Percentiles rank a stretch among this genome's conserved stretches.
These are phyloP conservation scores for Claviceps maximensis DNA, from an alignment of 2,329 filamentous ascomycete species.

Conservation along the genomic window DNA sequence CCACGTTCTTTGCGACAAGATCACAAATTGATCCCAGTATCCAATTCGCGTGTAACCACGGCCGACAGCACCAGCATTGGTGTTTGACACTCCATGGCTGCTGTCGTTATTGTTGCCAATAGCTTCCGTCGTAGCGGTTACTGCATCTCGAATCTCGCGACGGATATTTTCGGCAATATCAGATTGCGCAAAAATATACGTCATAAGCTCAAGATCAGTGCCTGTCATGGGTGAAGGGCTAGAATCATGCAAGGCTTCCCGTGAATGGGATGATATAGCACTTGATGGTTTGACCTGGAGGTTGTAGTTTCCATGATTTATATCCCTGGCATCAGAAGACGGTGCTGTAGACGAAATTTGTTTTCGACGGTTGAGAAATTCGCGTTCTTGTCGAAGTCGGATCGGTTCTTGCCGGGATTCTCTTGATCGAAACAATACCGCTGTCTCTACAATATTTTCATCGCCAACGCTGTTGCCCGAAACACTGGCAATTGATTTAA, in stretches of 20 bases:
- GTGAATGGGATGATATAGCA: constrained; percentile 39
- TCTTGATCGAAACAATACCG: constrained; percentile 49
- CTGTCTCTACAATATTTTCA: constrained; percentile 47
- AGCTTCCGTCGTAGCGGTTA: constrained; percentile 48
- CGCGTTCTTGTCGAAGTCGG: constrained; percentile 72
- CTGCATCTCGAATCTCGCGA: constrained; percentile 64
- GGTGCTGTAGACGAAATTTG: constrained; percentile 49
- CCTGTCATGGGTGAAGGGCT: constrained; percentile 45
- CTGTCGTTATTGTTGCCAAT: constrained; percentile 52
- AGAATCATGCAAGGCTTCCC: constrained; percentile 57
- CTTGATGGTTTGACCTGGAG: constrained; percentile 32
- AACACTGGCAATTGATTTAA: constrained; percentile 81
- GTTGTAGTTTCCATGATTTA: constrained; percentile 37
- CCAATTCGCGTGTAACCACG: constrained; percentile 75
- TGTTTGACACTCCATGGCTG: constrained; percentile 30
- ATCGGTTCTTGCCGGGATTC: constrained; percentile 67
- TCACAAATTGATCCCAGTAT: constrained; percentile 69
- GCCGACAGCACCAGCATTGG: constrained; percentile 47
- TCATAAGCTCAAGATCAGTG: constrained; percentile 72
- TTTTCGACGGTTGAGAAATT: constrained; percentile 74
- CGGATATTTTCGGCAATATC: constrained; percentile 61
- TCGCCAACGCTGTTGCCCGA: constrained; percentile 64
- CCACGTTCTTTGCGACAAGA: constrained; percentile 86
- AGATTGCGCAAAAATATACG: constrained; percentile 63
- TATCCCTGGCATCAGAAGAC: constrained; percentile 41